phyloP scores from a whole-genome alignment of 2,329 filamentous ascomycete species.

The Penicillium occitanis region DNA sequence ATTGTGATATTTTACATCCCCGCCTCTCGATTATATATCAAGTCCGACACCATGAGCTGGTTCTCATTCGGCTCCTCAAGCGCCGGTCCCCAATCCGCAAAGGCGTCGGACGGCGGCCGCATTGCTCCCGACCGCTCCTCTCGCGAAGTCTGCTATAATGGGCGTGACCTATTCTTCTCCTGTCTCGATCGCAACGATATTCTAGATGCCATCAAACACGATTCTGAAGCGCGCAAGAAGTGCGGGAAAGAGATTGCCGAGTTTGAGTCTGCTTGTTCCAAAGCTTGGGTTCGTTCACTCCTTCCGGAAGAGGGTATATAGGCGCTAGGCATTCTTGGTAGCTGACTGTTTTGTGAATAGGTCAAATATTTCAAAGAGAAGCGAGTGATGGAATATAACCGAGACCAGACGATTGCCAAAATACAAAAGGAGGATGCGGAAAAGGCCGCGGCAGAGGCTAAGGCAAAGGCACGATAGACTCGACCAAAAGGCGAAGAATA shows the following conservation, averaged over 20 bases:
- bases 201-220: slow-evolving; percentile 67
- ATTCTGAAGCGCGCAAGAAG: slow-evolving; percentile 56
- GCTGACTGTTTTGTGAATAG: slow-evolving; percentile 45
- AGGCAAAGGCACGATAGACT: slow-evolving; percentile 31
- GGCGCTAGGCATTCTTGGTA: not conserved
- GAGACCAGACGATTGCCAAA: slow-evolving; percentile 73
- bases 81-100: slow-evolving; percentile 45
- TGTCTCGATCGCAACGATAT: slow-evolving; percentile 83
- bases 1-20: not conserved
- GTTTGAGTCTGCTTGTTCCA: slow-evolving; percentile 84
- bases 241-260: slow-evolving; percentile 61
- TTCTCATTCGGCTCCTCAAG: slow-evolving; percentile 53
- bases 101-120: slow-evolving; percentile 58
- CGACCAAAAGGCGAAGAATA: slow-evolving; percentile 33
- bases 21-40: not conserved
- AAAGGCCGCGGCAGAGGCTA: slow-evolving; percentile 52
- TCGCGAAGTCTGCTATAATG: slow-evolving; percentile 83
- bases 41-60: slow-evolving; percentile 27
- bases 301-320: not conserved
- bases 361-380: slow-evolving; percentile 98
- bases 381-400: slow-evolving; percentile 86
- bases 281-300: slow-evolving; percentile 73
- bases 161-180: slow-evolving; percentile 80
- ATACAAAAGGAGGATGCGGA: slow-evolving; percentile 72
- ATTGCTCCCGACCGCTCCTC: slow-evolving; percentile 83